Conservation (phyloP, 345 rosid genomes). For the Populus davidiana region DNA sequence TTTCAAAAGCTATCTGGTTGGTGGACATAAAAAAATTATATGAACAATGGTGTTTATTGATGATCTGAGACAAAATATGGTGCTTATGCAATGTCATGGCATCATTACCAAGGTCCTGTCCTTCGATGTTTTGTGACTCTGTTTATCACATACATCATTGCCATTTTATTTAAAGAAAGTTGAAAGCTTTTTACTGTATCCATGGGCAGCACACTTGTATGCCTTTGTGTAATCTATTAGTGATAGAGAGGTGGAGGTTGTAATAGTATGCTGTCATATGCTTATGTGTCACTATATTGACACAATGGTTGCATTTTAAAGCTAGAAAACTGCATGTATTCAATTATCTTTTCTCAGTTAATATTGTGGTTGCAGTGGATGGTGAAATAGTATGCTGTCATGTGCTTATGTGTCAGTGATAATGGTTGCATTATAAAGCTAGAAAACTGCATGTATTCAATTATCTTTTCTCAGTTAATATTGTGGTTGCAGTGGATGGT, state of each 20-base stretch:
- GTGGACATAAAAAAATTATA: neutral
- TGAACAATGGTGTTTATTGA: neutral
- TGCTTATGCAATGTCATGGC: neutral
- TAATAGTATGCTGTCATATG: neutral
- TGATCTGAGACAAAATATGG: neutral
- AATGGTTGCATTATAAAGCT: neutral
- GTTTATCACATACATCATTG: neutral
- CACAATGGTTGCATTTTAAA: neutral
- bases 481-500: neutral
- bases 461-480: neutral
- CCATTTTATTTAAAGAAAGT: neutral
- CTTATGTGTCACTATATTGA: neutral
- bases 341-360: too few species aligned
- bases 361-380: neutral
- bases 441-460: neutral
- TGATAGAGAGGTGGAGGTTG: neutral
- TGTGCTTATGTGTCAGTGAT: neutral
- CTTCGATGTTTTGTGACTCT: neutral
- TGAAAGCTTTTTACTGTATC: neutral
- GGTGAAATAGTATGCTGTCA: neutral
- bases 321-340: too few species aligned
- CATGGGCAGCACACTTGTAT: neutral
- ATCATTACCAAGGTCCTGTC: neutral
- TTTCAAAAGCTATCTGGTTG: neutral
- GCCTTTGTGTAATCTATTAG: constrained; percentile 1